Evolutionary conservation across 2,329 filamentous ascomycete species (phyloP), one percentile per base, ranked within the genome.

Genomic region (Aureobasidium uvarum): DNA sequence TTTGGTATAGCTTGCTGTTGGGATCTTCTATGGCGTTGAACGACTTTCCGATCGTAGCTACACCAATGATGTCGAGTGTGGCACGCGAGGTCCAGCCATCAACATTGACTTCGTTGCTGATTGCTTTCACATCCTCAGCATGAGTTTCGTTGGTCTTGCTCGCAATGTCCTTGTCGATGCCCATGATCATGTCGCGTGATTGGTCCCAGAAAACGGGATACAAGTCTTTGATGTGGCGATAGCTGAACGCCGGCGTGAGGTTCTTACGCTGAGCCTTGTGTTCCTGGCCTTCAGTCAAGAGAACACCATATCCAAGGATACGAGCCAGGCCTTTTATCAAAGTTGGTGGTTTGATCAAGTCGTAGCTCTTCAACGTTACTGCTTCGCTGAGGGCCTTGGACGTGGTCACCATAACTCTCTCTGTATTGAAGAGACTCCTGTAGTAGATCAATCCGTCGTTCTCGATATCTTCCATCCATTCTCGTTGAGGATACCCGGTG

Each of bases 121-220:
- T 8, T 63, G 43, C 5, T 62, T 64, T n/a, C 70, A 71, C 8
- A 80, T 78, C 5, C 73, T 73, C 23, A 72, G 70, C 16, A 64
- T 63, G 8, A 3, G 7, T n/a, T 11, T 16, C 25, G 31, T 23
- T n/a, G 67, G 5, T 66, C 68, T 28, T 68, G 72, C 65, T 75
- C 80, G 39, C 18, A 31, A 63, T 28, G 5, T 63, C 60, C 50
- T 66, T 55, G 18, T 66, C 48, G 1, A 77, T 67, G 33, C 68
- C 70, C 23, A 72, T 66, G 6, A 74, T 69, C 71, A 81, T 73
- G 65, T 82, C 80, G 6, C 73, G 43, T 0, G 88, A 84, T 77
- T 96, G 96, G 23, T 78, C 72, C 92, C 92, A 96, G 76, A 97
- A 96, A 6, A 89, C 79, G 0, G 91, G 89, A 71, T 96, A 95